Base-by-base conservation (phyloP, 805 yeast species). In the Pichia exigua region DNA sequence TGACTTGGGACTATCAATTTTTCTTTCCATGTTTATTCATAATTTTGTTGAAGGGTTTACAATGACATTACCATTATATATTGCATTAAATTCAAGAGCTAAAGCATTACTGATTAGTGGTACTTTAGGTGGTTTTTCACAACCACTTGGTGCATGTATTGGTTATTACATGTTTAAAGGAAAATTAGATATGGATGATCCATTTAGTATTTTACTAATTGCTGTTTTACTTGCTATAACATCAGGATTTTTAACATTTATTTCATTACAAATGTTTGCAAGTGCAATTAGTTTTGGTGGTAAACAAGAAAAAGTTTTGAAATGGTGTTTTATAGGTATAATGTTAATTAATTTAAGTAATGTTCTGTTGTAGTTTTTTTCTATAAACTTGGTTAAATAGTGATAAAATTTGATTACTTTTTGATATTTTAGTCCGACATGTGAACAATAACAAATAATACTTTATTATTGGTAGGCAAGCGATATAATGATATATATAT, bases 41-140 rank as follows among this genome's bases (percentile, higher is more conserved):
- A 94, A 94, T 66, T 83, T 89, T 58, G 84, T 91, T 22, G 99
- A 92, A 65, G 99, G 98, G 0, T 90, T 94, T 64, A 81, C 94
- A 17, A 91, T 92, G 87, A 88, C 96, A 15, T 73, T 91, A 45
- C 98, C 98, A 0, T 72, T 92, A 32, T 94, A 85, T 63, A 78
- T 91, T 48, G 88, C 95, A 10, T 73, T 92, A 55, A 72, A 78
- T 43, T 75, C 80, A 1, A 72, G 87, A 44, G 59, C 68, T 27
- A 75, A 78, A 57, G 95, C 97, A 0, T 69, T 89, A 12, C 56
- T 74, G 0, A 76, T 85, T 9, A 77, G 91, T 17, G 81, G 87
- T 1, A 50, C 83, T 0, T 68, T 92, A 18, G 97, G 97, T 4
- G 91, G 92, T 0, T 73, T 81, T 2, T 82, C 96, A 2, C 97